Base-by-base conservation (phyloP, 345 rosid genomes). In the Bruguiera sexangula region DNA sequence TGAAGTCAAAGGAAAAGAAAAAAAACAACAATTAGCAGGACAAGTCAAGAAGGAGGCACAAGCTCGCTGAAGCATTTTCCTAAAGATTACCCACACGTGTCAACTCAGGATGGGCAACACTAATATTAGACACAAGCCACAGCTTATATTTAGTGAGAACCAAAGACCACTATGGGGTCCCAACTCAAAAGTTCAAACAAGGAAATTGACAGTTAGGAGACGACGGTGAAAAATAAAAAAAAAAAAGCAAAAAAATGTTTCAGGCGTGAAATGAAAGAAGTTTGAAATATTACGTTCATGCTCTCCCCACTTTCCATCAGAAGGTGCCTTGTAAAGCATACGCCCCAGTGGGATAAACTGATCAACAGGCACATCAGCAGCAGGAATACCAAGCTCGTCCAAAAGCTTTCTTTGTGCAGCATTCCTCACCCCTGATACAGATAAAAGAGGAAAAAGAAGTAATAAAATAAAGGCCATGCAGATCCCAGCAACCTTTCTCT, bases 271-370 rank as follows among this genome's bases (percentile, higher is more conserved):
- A 37, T 10, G 69, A 51, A 39, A 32, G 31, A n/a, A 30, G 66
- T 53, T 13, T 55, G 55, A 71, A 56, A 36, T 20, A 60, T 81
- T 86, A 94, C 99, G 87, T 88, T 94, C 96, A 70, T 94, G 99
- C 82, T 94, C 97, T 54, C 97, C 98, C 97, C 98, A 94, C 74
- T 88, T 89, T 67, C 97, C 97, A 73, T 91, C 99, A 56, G 97
- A 94, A 82, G 98, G 93, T 54, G 97, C 97, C 86, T 91, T 94
- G 83, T 94, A 94, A 30, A 88, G 89, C 1, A 91, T 88, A 57
- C 98, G 91, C n/a, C 90, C 87, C 61, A 94, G 72, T 0, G 93
- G 75, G 59, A 68, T 83, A 73, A 96, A 96, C 60, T 96, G 83
- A 76, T 96, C 96, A 6, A 90, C 94, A 2, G 98, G 97, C 60